A percentile compares a stretch with the other conserved stretches of the same genome.
Conservation (phyloP, 2,329 filamentous ascomycete species). For the Hypoxylon rubiginosum region DNA sequence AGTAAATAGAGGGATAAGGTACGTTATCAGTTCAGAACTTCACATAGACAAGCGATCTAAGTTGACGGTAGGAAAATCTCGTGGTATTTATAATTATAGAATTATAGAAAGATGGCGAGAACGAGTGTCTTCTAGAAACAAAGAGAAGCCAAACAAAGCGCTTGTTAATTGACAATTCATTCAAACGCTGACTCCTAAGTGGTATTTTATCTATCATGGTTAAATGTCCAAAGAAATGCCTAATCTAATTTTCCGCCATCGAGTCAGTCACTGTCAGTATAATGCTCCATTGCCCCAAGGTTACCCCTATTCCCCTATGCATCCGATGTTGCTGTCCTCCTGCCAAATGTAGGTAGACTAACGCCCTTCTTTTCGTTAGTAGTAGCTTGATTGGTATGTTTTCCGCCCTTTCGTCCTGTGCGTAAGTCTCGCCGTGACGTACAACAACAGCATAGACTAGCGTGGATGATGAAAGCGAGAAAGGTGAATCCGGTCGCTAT, state of each 20-base stretch:
- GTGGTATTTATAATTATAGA: background rate
- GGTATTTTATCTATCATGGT: background rate
- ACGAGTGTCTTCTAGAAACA: background rate
- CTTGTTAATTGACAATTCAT: background rate
- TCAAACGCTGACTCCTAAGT: background rate
- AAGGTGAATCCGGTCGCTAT: slow-evolving; percentile 76
- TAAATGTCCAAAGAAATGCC: background rate
- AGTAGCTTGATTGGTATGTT: slow-evolving; percentile 28
- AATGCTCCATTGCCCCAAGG: slow-evolving; percentile 3
- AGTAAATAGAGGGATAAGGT: too few species aligned
- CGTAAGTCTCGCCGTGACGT: slow-evolving; percentile 67
- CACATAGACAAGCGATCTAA: background rate
- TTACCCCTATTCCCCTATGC: slow-evolving; percentile 8
- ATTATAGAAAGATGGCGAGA: background rate
- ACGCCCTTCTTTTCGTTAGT: slow-evolving; percentile 17
- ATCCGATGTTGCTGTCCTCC: slow-evolving; percentile 30
- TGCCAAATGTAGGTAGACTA: slow-evolving; percentile 26
- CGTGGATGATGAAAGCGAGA: slow-evolving; percentile 79
- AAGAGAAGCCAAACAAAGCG: background rate
- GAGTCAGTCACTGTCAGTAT: background rate
- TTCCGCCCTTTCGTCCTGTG: slow-evolving; percentile 53
- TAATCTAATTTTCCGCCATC: background rate
- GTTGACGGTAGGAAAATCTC: background rate
- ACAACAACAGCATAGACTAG: slow-evolving; percentile 84
- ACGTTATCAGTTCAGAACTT: too few species aligned